phyloP scores from a whole-genome alignment of 768 basidiomycete species.

The Collybia sordida region DNA sequence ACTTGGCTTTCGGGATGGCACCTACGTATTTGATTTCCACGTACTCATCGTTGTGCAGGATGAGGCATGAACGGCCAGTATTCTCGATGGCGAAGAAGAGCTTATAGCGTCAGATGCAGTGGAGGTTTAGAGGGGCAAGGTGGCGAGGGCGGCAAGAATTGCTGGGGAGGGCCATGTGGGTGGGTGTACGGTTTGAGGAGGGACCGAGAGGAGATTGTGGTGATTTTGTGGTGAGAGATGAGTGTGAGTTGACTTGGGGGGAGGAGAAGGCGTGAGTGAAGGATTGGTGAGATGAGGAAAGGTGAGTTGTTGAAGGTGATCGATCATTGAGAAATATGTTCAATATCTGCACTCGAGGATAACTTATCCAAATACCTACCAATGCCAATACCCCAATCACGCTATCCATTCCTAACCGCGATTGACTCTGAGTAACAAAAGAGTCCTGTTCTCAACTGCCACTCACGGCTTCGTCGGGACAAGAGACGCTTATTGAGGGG shows the following conservation, averaged over 20 bases:
- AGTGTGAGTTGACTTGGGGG: constrained; percentile 5
- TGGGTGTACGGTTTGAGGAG: constrained; percentile 62
- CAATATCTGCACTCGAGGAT: constrained; percentile 10
- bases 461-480: constrained; percentile 12
- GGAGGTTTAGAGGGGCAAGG: constrained; percentile 68
- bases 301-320: constrained; percentile 5
- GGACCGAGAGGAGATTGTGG: constrained; percentile 52
- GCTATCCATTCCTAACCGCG: constrained; percentile 25
- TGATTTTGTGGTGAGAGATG: constrained; percentile 31
- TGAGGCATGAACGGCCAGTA: constrained; percentile 63
- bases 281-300: constrained; percentile 13
- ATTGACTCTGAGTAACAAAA: constrained; percentile 27
- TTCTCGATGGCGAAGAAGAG: constrained; percentile 73
- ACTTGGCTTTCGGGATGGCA: constrained; percentile 18
- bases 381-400: constrained; percentile 8
- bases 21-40: constrained; percentile 64
- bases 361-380: constrained; percentile 5
- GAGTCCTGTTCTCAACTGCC: constrained; percentile 11
- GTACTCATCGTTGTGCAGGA: constrained; percentile 81
- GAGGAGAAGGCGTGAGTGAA: constrained; percentile 14
- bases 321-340: too few species aligned
- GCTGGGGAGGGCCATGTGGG: constrained; percentile 37
- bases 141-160: constrained; percentile 45
- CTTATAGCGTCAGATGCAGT: constrained; percentile 77
- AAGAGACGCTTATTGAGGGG: constrained; percentile 16